Evolutionary conservation across 805 yeast genomes (phyloP).

Genomic region (Sugiyamaella valdiviana): DNA sequence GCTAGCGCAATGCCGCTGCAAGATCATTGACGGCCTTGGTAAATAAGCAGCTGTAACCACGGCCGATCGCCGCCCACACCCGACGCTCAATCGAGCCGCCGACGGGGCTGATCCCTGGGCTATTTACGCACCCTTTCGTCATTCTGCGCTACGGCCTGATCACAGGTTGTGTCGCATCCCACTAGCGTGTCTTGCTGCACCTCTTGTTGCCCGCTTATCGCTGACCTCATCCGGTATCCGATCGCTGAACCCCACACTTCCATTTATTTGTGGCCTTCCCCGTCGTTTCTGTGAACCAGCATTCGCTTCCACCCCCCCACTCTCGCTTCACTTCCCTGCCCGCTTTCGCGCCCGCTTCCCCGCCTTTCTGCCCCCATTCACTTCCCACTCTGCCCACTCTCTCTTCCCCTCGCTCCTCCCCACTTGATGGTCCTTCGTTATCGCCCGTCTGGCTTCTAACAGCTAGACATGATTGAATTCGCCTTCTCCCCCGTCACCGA

Average conservation of each 20-base stretch:
- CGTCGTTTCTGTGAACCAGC: no score
- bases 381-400: not conserved
- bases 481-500: slow-evolving; percentile 1
- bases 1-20: not conserved
- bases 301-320: no score
- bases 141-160: not conserved
- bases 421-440: no score
- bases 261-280: no score
- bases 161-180: not conserved
- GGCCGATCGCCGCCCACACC: not conserved
- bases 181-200: no score
- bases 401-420: not conserved
- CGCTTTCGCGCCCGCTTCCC: not conserved
- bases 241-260: no score
- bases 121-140: not conserved
- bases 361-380: not conserved
- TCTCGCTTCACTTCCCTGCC: not conserved
- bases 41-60: not conserved
- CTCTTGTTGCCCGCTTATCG: no score
- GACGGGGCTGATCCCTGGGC: not conserved
- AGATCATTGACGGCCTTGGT: not conserved
- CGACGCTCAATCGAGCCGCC: not conserved
- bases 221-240: no score
- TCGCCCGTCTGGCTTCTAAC: not conserved
- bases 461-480: slow-evolving; percentile 1